Conservation (phyloP, 139 green algal genomes). For the Marvania coccoides region DNA sequence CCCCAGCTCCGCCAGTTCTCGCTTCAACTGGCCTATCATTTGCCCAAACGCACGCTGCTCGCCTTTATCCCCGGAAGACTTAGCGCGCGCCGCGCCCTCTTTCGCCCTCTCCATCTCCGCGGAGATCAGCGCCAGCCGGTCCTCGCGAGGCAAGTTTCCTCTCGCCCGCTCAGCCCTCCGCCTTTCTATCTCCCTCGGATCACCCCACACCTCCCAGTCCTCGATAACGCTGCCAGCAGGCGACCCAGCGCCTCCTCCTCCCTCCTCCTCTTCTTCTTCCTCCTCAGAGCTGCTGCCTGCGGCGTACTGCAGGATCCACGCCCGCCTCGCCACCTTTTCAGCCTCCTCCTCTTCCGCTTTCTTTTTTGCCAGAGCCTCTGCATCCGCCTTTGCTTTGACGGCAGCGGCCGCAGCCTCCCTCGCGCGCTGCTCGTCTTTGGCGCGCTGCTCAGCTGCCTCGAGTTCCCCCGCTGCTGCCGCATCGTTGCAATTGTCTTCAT, state of each 20-base stretch:
- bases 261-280: constrained; percentile 6
- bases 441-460: too few relatives aligned
- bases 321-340: constrained; percentile 30
- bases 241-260: neutral
- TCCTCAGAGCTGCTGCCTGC: constrained; percentile 13
- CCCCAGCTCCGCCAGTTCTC: constrained; percentile 44
- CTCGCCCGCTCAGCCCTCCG: constrained; percentile 28
- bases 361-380: neutral
- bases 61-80: constrained; percentile 56
- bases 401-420: constrained; percentile 6
- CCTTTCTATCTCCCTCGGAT: constrained; percentile 57
- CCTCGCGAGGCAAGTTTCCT: constrained; percentile 17
- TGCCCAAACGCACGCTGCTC: constrained; percentile 64
- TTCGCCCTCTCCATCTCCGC: constrained; percentile 29
- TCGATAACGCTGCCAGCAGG: constrained; percentile 31
- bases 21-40: constrained; percentile 66
- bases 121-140: constrained; percentile 23
- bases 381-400: neutral
- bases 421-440: neutral
- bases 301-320: constrained; percentile 66
- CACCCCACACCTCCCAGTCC: constrained; percentile 80
- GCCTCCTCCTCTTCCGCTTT: constrained; percentile 13
- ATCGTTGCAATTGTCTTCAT: neutral
- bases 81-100: constrained; percentile 39
- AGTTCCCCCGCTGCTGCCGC: neutral